Base-by-base conservation (phyloP, 352 stramenopile genomes). In the Globisporangium camurandrum region DNA sequence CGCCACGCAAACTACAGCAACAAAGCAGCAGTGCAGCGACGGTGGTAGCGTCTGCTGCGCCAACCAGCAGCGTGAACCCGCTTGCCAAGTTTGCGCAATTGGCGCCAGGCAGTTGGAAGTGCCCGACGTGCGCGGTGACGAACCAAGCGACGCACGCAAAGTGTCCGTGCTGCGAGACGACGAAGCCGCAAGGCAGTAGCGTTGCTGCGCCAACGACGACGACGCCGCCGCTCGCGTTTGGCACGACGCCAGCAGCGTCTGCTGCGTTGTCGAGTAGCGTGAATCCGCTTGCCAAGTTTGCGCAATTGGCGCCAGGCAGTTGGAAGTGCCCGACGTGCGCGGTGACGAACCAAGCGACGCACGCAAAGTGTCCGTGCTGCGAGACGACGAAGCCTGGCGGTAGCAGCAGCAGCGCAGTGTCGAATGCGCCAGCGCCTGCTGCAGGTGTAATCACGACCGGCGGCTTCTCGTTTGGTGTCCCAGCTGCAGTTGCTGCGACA, bases 281-380 rank as follows among this genome's bases (percentile, higher is more conserved):
- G 4, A 64, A 64, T 20, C 48, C 44, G 30, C 33, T 51, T 17
- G 67, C 68, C 14, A 77, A 65, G 46, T 92, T 92, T 23, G 69
- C 84, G 62, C 66, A 88, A 55, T 6, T 75, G 41, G 71, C 66
- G 9, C 60, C 71, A n/a, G 82, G 79, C 31, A 82, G 78, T 49
- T 93, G 82, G 82, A 90, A 84, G 44, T 93, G 82, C 26, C 73
- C 82, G n/a, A 78, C 62, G 39, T 93, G 82, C 55, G 65, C 71
- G 30, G 82, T 93, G 3, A 68, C 69, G 23, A 93, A 93, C 40
- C 64, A 75, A 22, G 51, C 54, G 5, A 69, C 64, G 2, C 64
- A 71, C 39, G 43, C 53, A 10, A 91, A 93, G 61, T 93, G 82
- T 47, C 82, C 82, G 16, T 93, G 82, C 54, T 93, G 81, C 33